Percentiles rank a stretch among this genome's conserved stretches.
These are phyloP conservation scores for Xylaria sp. DNA, from an alignment of 2,329 filamentous ascomycete genomes.

Conservation along the genomic window DNA sequence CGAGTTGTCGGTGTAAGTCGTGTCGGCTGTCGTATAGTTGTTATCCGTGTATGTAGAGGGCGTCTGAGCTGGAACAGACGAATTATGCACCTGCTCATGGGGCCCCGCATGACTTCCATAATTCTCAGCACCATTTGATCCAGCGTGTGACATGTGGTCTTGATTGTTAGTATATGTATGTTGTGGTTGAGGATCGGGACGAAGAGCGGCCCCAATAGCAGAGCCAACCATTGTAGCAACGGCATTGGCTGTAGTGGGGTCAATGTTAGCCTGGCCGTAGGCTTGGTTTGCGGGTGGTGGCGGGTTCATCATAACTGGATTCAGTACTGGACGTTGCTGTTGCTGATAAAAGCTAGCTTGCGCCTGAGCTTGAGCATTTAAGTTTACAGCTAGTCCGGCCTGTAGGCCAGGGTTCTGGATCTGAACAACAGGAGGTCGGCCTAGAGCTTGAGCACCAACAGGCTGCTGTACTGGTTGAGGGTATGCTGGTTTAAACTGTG, in stretches of 20 bases:
- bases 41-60: conserved; percentile 18
- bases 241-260: conserved; percentile 15
- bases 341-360: conserved; percentile 32
- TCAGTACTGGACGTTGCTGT: conserved; percentile 30
- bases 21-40: conserved; percentile 18
- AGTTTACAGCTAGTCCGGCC: conserved; percentile 33
- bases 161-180: conserved; percentile 9
- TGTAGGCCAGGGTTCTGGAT: conserved; percentile 40
- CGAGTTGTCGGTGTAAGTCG: conserved; percentile 26
- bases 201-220: conserved; percentile 25
- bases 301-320: conserved; percentile 25
- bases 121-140: conserved; percentile 13
- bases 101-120: conserved; percentile 12
- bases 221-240: conserved; percentile 21
- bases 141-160: conserved; percentile 1
- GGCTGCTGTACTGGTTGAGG: conserved; percentile 37
- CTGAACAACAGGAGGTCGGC: conserved; percentile 42
- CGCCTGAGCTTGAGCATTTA: conserved; percentile 33
- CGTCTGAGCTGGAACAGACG: conserved; percentile 17
- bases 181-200: conserved; percentile 21
- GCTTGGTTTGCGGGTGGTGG: conserved; percentile 25
- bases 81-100: conserved; percentile 15
- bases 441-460: conserved; percentile 38
- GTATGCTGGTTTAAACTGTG: not conserved
- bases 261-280: conserved; percentile 30